phyloP scores from a whole-genome alignment of 2,329 filamentous ascomycete genomes.

The Macrophomina phaseolina region DNA sequence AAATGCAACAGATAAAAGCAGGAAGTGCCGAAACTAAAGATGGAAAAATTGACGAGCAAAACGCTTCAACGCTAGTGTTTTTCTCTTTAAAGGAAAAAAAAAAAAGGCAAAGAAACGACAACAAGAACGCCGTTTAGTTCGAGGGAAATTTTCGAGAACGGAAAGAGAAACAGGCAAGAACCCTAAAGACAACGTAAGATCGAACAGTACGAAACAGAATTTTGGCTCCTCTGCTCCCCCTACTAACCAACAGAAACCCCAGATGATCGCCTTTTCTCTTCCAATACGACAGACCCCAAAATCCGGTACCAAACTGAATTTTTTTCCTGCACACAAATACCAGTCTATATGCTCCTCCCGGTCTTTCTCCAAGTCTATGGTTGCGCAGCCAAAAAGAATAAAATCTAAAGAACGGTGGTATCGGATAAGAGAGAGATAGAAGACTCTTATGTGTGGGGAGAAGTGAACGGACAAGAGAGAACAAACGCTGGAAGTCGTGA shows the following conservation, averaged over 20 bases:
- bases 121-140: too few species aligned
- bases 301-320: background rate
- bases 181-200: background rate
- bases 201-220: background rate
- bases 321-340: background rate
- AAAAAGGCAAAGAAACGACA: background rate
- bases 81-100: too few species aligned
- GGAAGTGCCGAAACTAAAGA: background rate
- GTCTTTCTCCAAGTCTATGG: background rate
- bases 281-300: background rate
- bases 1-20: background rate
- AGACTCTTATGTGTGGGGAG: too few species aligned
- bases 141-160: background rate
- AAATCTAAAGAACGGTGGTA: slow-evolving; percentile 17
- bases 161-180: background rate
- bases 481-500: slow-evolving; percentile 17
- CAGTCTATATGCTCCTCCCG: slow-evolving; percentile 14
- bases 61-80: slow-evolving; percentile 7
- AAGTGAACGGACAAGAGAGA: background rate
- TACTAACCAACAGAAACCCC: background rate
- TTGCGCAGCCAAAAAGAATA: too few species aligned
- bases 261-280: background rate
- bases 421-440: background rate
- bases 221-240: background rate
- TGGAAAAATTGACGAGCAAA: background rate